Percentiles rank a stretch among this genome's conserved stretches.
Conservation (phyloP, 1,284 basidiomycete genomes). For the Flammula alnicola region DNA sequence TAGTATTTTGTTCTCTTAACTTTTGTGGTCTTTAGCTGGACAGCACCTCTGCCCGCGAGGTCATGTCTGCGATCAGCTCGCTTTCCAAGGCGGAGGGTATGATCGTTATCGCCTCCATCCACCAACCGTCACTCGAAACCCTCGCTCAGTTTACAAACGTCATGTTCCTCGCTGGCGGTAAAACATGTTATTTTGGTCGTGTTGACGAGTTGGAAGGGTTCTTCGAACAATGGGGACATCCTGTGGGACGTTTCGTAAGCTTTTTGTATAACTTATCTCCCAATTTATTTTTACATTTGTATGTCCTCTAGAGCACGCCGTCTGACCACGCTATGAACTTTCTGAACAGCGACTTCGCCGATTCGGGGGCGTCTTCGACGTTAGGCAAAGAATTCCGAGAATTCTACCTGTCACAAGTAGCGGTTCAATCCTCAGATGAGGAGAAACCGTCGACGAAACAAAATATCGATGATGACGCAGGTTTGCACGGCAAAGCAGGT, state of each 20-base stretch:
- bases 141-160: slow-evolving; percentile 63
- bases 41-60: slow-evolving; percentile 60
- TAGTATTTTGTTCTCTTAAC: slow-evolving; percentile 1
- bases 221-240: slow-evolving; percentile 41
- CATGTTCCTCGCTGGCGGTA: slow-evolving; percentile 57
- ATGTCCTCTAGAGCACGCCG: slow-evolving; percentile 35
- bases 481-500: slow-evolving; percentile 32
- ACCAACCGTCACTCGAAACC: slow-evolving; percentile 63
- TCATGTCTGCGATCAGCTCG: slow-evolving; percentile 53
- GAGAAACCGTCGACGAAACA: slow-evolving; percentile 1
- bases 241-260: slow-evolving; percentile 41
- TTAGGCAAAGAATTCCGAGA: slow-evolving; percentile 35
- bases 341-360: slow-evolving; percentile 50
- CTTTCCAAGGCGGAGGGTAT: slow-evolving; percentile 48
- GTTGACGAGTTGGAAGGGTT: slow-evolving; percentile 44
- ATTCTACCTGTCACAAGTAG: slow-evolving; percentile 34
- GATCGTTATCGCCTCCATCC: slow-evolving; percentile 67
- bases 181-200: slow-evolving; percentile 48
- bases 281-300: not conserved
- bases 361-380: slow-evolving; percentile 15
- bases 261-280: not conserved
- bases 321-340: slow-evolving; percentile 49
- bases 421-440: not conserved
- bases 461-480: not conserved
- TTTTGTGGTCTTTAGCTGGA: slow-evolving; percentile 46